These are phyloP conservation scores for Macrolepiota albuminosa DNA, from an alignment of 768 basidiomycete genomes.

Conservation along the genomic window DNA sequence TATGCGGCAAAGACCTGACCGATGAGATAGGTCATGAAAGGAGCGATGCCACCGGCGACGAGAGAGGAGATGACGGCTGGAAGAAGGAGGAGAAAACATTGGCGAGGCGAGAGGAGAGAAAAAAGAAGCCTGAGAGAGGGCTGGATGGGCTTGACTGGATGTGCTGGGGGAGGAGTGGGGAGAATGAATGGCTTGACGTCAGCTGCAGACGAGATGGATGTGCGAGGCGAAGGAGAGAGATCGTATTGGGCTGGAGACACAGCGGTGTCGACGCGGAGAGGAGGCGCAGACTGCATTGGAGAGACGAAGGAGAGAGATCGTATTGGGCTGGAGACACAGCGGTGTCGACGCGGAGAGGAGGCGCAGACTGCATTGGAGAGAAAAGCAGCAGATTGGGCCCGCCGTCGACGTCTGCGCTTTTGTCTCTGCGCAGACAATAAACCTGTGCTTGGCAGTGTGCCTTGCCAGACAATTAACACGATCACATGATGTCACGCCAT, in stretches of 20 bases:
- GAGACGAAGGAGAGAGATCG: constrained; percentile 10
- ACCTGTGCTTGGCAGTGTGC: background rate
- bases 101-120: constrained; percentile 54
- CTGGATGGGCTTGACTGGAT: constrained; percentile 6
- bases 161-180: background rate
- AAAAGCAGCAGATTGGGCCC: background rate
- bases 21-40: constrained; percentile 83
- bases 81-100: constrained; percentile 52
- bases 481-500: background rate
- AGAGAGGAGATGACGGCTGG: constrained; percentile 66
- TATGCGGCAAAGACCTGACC: constrained; percentile 76
- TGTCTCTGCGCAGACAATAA: constrained; percentile 5
- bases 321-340: background rate
- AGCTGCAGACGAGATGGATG: constrained; percentile 10
- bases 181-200: constrained; percentile 10
- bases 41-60: constrained; percentile 65
- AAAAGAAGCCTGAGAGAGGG: constrained; percentile 46
- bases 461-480: constrained; percentile 4
- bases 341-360: constrained; percentile 19
- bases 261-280: constrained; percentile 18
- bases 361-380: constrained; percentile 14
- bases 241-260: constrained; percentile 6
- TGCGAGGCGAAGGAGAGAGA: constrained; percentile 14
- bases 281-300: constrained; percentile 15
- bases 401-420: background rate